Evolutionary conservation across 2,329 filamentous ascomycete species (phyloP), one percentile per base, ranked within the genome.

Genomic region (Hypoxylon sp.): DNA sequence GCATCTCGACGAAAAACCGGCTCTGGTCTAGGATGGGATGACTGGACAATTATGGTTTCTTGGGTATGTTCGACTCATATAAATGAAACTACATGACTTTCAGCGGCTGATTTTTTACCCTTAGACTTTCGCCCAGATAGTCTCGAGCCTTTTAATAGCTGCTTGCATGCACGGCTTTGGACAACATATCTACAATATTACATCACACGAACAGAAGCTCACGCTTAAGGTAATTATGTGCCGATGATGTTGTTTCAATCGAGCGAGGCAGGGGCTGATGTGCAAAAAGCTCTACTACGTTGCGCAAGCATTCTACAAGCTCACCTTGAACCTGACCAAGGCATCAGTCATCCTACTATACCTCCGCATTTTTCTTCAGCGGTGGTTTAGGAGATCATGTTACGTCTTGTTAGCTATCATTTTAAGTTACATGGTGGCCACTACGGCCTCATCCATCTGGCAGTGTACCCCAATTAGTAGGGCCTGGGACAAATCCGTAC

Each of bases 291-390:
- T 82, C 19, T 87, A 86, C 73, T 86, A 83, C 66, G 74, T 84
- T 25, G 80, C 83, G 2, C 85, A 87, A 69, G 81, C 84, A 56
- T 83, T 85, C 64, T 87, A 87, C 76, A 87, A 87, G 70, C 75
- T 85, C 67, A 83, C 83, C 45, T 83, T 87, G 64, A 85, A 84
- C 72, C 75, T 86, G 32, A 86, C 83, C 1, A 87, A 88, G 69
- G 75, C 81, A 1, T 86, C 85, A 2, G 85, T 87, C 56, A 74
- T 87, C 5, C 76, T 86, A 2, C 80, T 88, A 17, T 88, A 87
- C 70, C 82, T 85, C 21, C 83, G 84, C 25, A 85, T 87, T 50
- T 88, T 87, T 63, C 77, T 83, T 21, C 79, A 83, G 50, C 77
- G 66, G 49, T 82, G 79, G 75, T 87, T 87, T 69, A 79, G 81